A percentile compares a stretch with the other conserved stretches of the same genome.
Conservation (phyloP, 345 rosid species). For the Chamaenerion angustifolium region DNA sequence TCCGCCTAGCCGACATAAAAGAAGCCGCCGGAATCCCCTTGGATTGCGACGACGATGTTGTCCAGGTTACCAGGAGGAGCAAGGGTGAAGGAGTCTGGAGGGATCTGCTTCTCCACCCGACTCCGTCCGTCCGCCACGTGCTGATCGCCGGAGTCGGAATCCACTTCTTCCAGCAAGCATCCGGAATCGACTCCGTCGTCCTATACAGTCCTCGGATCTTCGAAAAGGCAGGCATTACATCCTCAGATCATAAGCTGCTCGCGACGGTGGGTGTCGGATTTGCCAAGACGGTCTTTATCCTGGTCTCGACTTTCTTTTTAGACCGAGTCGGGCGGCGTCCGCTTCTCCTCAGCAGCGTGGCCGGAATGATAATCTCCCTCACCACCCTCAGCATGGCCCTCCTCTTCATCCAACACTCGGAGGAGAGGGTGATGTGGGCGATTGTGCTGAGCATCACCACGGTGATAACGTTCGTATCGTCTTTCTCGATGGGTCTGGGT, state of each 20-base stretch:
- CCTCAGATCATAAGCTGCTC: constrained; percentile 26
- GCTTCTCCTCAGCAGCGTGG: constrained; percentile 43
- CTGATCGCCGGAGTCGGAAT: constrained; percentile 44
- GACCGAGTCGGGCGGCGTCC: constrained; percentile 61
- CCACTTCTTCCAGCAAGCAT: constrained; percentile 56
- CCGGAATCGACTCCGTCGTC: constrained; percentile 69
- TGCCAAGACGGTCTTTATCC: constrained; percentile 37
- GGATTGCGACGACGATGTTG: constrained; percentile 64
- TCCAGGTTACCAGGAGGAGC: constrained; percentile 20
- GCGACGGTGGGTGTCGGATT: constrained; percentile 63
- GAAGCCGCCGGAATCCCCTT: constrained; percentile 67
- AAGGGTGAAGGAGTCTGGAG: constrained; percentile 56
- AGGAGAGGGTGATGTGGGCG: constrained; percentile 13
- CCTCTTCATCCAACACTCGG: constrained; percentile 6
- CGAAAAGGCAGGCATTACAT: constrained; percentile 45
- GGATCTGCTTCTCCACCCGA: constrained; percentile 48
- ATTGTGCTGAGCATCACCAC: constrained; percentile 10
- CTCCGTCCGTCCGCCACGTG: constrained; percentile 43
- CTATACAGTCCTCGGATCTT: constrained; percentile 62
- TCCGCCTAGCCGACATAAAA: constrained; percentile 61
- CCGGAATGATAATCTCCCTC: constrained; percentile 47
- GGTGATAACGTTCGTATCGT: constrained; percentile 7
- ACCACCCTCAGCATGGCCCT: constrained; percentile 17
- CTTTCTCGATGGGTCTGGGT: constrained; percentile 16
- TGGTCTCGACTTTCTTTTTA: constrained; percentile 49